A percentile compares a stretch with the other conserved stretches of the same genome.
Evolutionary conservation across 768 basidiomycete species (phyloP).

Genomic region (Hypholoma sublateritium): DNA sequence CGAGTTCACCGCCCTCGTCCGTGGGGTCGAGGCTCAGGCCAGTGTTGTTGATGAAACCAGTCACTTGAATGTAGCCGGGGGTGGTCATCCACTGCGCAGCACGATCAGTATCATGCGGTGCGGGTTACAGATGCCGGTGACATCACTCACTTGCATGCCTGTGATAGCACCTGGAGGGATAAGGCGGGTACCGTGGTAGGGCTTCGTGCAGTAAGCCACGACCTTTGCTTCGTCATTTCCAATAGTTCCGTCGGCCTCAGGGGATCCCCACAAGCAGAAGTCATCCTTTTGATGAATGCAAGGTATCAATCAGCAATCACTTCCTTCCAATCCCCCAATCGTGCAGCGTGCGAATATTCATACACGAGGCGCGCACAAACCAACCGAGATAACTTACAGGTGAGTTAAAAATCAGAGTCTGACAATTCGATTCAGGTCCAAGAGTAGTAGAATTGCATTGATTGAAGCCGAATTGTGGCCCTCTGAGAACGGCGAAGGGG

Average conservation of each 20-base stretch:
- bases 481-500: conserved; percentile 26
- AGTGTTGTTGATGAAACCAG: conserved; percentile 65
- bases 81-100: conserved; percentile 37
- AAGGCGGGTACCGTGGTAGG: conserved; percentile 66
- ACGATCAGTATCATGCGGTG: neutral
- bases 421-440: conserved; percentile 55
- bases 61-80: conserved; percentile 57
- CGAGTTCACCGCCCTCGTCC: conserved; percentile 78
- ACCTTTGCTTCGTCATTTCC: conserved; percentile 68
- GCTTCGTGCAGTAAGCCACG: conserved; percentile 79
- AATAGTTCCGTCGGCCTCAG: conserved; percentile 50
- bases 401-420: conserved; percentile 57
- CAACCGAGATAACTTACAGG: conserved; percentile 30
- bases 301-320: neutral
- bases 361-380: neutral
- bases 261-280: conserved; percentile 68
- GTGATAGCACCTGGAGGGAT: conserved; percentile 66
- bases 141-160: conserved; percentile 58
- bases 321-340: neutral
- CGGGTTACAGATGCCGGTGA: too few relatives aligned
- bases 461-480: conserved; percentile 64
- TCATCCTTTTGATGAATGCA: conserved; percentile 31
- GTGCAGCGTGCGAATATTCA: neutral
- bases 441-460: conserved; percentile 69
- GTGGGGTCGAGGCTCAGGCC: conserved; percentile 45